Evolutionary conservation across 1,284 basidiomycete genomes (phyloP).

Genomic region (Sanghuangporus sanghuang): DNA sequence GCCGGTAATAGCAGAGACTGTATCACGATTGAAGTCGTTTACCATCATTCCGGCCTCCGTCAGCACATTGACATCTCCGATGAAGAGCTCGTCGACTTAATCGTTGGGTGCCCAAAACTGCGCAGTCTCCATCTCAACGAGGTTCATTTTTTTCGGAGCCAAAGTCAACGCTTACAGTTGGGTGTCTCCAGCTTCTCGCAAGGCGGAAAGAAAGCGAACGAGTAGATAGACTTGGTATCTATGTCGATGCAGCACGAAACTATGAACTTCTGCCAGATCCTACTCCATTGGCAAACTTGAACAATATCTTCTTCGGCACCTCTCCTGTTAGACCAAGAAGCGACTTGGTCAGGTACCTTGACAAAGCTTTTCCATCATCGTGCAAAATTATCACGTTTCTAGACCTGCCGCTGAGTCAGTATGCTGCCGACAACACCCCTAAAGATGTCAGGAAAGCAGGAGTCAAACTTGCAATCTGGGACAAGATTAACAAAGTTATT

Average conservation of each 20-base stretch:
- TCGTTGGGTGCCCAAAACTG: too few relatives aligned
- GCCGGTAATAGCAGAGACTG: too few relatives aligned
- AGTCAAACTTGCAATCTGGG: too few relatives aligned
- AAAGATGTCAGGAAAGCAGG: too few relatives aligned
- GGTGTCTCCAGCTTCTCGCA: neutral
- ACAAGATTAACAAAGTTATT: too few relatives aligned
- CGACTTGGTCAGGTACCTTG: neutral
- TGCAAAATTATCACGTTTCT: neutral
- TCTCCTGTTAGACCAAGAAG: neutral
- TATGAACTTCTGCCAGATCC: neutral
- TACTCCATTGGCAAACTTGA: neutral
- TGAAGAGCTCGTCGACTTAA: too few relatives aligned
- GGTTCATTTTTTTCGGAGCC: neutral
- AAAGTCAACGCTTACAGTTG: neutral
- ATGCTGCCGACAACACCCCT: too few relatives aligned
- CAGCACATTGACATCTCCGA: too few relatives aligned
- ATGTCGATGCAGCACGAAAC: neutral
- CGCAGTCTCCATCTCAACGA: too few relatives aligned
- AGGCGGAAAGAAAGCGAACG: neutral
- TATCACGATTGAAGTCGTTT: too few relatives aligned
- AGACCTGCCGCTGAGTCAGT: too few relatives aligned
- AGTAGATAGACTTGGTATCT: constrained; percentile 7
- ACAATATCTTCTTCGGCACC: neutral
- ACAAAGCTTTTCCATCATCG: neutral
- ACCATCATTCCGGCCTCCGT: too few relatives aligned